Base-by-base conservation (phyloP, 768 basidiomycete genomes). In the Mycena haematopus region DNA sequence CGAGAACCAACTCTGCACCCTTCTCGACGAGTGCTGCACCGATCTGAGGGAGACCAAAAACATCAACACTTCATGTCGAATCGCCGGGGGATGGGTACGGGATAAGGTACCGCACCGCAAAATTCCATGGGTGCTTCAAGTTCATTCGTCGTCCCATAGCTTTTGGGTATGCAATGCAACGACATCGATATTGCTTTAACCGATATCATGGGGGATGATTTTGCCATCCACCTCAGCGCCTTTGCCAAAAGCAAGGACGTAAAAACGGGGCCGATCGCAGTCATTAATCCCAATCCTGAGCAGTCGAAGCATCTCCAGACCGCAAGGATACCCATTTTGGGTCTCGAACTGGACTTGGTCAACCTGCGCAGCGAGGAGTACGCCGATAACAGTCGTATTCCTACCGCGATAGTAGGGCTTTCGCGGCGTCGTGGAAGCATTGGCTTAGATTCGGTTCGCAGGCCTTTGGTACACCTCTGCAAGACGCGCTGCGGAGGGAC, bases 271-370 rank as follows among this genome's bases (percentile, higher is more conserved):
- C 79, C 81, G 10, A 85, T 96, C 52, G 85, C 90, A 22, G 93
- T 89, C 72, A 92, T 99, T 61, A 93, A 92, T 60, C 88, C 89
- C 63, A 99, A 99, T 72, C 96, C 97, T 0, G 95, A 95, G 44
- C 96, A 99, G 77, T 96, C 93, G 33, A 99, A 99, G 73, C 97
- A 99, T 76, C 83, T 99, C 31, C 96, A 99, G 77, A 98, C 97
- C 1, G 96, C 96, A 2, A 89, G 89, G 44, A 89, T 94, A 40
- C 87, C 85, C 45, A 77, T 99, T 35, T 79, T 93, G 56, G 95
- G 84, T 2, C 77, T 92, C 49, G 93, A 95, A 60, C 80, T 99
- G 50, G 97, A 99, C 74, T 88, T 97, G 65, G 97, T 99, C 3
- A 98, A 98, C 71, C 78, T 99, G 58, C 80, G 97, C 65, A 92